Conservation (phyloP, 495 filamentous ascomycete genomes). For the Podospora australis region DNA sequence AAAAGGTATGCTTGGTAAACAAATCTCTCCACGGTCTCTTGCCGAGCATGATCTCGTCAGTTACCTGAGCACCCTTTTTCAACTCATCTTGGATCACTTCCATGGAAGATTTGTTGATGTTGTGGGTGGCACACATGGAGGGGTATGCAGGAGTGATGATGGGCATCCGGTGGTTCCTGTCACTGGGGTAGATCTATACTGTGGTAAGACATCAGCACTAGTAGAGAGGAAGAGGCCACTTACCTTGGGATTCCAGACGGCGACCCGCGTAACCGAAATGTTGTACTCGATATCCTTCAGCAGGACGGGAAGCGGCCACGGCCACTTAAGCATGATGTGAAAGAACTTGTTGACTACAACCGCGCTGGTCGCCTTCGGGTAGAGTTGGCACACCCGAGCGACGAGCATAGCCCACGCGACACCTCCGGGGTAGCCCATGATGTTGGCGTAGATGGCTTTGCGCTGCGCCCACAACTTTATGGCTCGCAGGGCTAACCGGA, state of each 20-base stretch:
- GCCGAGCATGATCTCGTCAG: slow-evolving; percentile 71
- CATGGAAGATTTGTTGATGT: slow-evolving; percentile 81
- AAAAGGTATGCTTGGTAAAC: slow-evolving; percentile 84
- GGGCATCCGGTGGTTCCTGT: slow-evolving; percentile 86
- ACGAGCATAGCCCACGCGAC: slow-evolving; percentile 98
- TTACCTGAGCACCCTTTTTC: slow-evolving; percentile 66
- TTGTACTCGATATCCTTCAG: slow-evolving; percentile 85
- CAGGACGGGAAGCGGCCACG: slow-evolving; percentile 86
- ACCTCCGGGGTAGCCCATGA: slow-evolving; percentile 93
- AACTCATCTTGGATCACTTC: slow-evolving; percentile 76
- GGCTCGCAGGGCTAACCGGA: slow-evolving; percentile 77
- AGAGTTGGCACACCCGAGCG: slow-evolving; percentile 92
- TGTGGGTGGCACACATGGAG: slow-evolving; percentile 94
- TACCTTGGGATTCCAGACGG: slow-evolving; percentile 93
- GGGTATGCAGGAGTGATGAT: slow-evolving; percentile 96
- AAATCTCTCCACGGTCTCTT: slow-evolving; percentile 75
- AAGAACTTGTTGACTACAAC: slow-evolving; percentile 91
- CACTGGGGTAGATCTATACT: slow-evolving; percentile 66
- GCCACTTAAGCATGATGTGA: slow-evolving; percentile 81
- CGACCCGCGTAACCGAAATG: slow-evolving; percentile 56
- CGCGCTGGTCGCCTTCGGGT: slow-evolving; percentile 82
- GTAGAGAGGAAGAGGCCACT: slow-evolving; percentile 11
- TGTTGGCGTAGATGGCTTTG: slow-evolving; percentile 87
- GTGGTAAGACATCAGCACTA: slow-evolving; percentile 29
- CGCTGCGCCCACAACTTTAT: slow-evolving; percentile 96